Evolutionary conservation across 352 stramenopile species (phyloP), one percentile per base, ranked within the genome.

Genomic region (Thalassiosira mediterranea): DNA sequence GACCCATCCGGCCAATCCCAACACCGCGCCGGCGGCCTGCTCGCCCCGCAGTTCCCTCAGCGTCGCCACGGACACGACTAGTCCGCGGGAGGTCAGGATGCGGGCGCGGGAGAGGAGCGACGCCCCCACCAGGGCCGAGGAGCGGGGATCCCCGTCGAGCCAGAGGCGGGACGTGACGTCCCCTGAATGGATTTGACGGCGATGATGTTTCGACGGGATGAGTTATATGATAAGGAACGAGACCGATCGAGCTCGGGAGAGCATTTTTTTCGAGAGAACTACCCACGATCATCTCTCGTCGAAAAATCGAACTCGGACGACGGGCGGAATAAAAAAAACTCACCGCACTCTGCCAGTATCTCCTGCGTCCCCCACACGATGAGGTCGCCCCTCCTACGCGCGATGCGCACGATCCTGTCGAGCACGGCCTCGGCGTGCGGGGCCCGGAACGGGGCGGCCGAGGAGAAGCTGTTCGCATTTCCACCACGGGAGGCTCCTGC

Each of bases 341-440:
- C 23, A 72, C 66, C 74, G 19, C 76, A 73, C 67, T 92, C 83
- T 0, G 81, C 57, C 23, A 89, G 11, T 40, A 90, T 48, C 72
- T 92, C 87, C 28, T 81, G 76, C 1, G 76, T 89, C 5, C 87
- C 87, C 87, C 87, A 92, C n/a, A 92, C 75, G 44, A 90, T 77
- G 11, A 91, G 38, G 59, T 92, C 83, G 23, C 87, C 87, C 56
- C 85, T 74, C 52, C 84, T 78, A 48, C 79, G 72, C 10, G 88
- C 44, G 8, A 84, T 60, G 44, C 32, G 31, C 4, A 81, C 25
- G 34, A 81, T 71, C 51, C 72, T 68, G 25, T 64, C 63, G 15
- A 81, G 38, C 38, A 77, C 61, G 10, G 71, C 54, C 34, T 81
- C 76, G 4, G 44, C 47, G 32, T 77, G 58, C 48, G 65, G 67